Conservation (phyloP, 2,329 filamentous ascomycete species). For the Blastomyces silverae region DNA sequence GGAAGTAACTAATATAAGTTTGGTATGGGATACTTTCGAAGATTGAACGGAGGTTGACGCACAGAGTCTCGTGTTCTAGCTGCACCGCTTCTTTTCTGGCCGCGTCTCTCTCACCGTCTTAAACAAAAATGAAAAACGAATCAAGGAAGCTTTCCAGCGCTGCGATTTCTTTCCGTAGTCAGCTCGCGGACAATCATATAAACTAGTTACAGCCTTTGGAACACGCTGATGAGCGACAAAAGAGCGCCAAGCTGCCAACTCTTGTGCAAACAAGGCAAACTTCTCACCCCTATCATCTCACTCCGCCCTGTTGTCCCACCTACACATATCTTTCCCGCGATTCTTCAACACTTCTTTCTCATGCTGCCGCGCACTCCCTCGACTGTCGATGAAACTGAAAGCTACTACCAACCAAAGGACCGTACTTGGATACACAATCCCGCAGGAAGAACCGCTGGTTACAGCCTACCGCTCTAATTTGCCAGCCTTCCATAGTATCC, state of each 20-base stretch:
- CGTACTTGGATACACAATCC: not conserved
- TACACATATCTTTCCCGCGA: not conserved
- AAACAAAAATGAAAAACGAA: not conserved
- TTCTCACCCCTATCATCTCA: no score
- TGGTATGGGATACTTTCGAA: not conserved
- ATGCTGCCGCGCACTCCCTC: not conserved
- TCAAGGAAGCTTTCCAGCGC: not conserved
- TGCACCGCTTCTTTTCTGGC: not conserved
- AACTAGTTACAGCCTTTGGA: not conserved
- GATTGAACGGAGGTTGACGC: not conserved
- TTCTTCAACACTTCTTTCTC: not conserved
- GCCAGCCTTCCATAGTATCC: not conserved
- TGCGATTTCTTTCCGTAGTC: not conserved
- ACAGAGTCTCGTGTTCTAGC: not conserved
- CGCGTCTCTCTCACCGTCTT: no score
- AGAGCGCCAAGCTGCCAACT: not conserved
- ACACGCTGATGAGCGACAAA: no score
- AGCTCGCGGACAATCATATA: not conserved
- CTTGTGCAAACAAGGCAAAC: not conserved
- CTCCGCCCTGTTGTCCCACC: no score
- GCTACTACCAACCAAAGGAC: not conserved
- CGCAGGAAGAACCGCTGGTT: not conserved
- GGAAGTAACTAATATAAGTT: no score
- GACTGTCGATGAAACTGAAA: not conserved
- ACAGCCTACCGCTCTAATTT: not conserved